Base-by-base conservation (phyloP, 768 basidiomycete genomes). In the Arthromyces matolae region DNA sequence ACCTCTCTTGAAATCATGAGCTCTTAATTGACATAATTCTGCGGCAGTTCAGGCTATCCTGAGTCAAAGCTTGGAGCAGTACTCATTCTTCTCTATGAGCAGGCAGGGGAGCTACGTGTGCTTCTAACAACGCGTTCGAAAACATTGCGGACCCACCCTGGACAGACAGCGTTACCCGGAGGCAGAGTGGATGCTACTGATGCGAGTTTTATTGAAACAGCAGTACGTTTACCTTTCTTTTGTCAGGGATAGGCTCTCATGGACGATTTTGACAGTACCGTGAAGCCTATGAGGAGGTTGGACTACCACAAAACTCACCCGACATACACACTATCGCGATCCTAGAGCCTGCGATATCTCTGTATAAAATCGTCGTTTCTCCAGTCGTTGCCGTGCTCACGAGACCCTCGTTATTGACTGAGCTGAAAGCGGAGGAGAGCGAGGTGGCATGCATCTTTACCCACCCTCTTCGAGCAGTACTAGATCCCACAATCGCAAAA, bases 251-350 rank as follows among this genome's bases (percentile, higher is more conserved):
- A 8, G 18, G 38, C 5, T 8, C 4, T 19, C 12, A 16, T 22
- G 14, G 20, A n/a, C 37, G 34, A 8, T 9, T 46, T 12, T 14
- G 14, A 12, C 58, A 93, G 92, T 77, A 77, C 39, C 75, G 93
- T 48, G 93, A 95, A 66, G 93, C 93, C 0, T 63, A 80, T 46
- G 93, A 95, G 68, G 93, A 95, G 70, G 86, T 94, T 16, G 80
- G 67, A 1, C 71, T 94, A 2, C 83, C 88, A 0, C 60, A 80
- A 2, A 47, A 71, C 43, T 77, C 75, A 31, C 77, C 81, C 0
- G 63, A 78, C 39, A 67, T 91, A 14, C 75, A 84, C 57, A 73
- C 75, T 1, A 61, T 92, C 16, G 81, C 81, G 23, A 67, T 73
- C 14, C 67, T 90, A 28, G 77, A 80, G 23, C 86, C 89, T 1